A percentile compares a stretch with the other conserved stretches of the same genome.
phyloP scores from a whole-genome alignment of 805 yeast genomes.

The Gaillardinia entomophila region DNA sequence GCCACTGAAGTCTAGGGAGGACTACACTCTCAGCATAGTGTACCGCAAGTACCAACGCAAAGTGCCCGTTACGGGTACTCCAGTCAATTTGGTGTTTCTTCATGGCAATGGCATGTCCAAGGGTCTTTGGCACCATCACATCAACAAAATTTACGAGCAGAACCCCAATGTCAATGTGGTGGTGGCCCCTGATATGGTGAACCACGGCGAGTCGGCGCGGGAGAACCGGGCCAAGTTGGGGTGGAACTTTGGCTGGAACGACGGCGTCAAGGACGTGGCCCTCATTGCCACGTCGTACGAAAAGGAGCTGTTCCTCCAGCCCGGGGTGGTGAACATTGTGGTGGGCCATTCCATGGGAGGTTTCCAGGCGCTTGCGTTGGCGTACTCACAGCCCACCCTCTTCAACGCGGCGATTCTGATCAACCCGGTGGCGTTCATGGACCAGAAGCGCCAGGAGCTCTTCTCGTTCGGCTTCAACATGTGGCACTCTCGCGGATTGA shows the following conservation, averaged over 20 bases:
- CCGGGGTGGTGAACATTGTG: constrained; percentile 3
- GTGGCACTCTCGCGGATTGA: background rate
- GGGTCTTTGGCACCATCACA: constrained; percentile 10
- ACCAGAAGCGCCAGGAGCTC: background rate
- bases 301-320: constrained; percentile 1
- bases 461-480: background rate
- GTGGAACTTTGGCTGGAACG: constrained; percentile 5
- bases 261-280: constrained; percentile 6
- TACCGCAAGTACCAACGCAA: constrained; percentile 2
- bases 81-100: constrained; percentile 7
- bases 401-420: constrained; percentile 6
- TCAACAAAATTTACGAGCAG: constrained; percentile 4
- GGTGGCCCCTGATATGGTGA: constrained; percentile 8
- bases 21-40: constrained; percentile 1
- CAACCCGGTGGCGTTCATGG: constrained; percentile 7
- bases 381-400: constrained; percentile 3
- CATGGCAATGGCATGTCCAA: constrained; percentile 14
- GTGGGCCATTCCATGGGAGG: constrained; percentile 14
- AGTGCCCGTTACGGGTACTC: background rate
- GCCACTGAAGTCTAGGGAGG: constrained; percentile 1
- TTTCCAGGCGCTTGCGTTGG: constrained; percentile 1
- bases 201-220: constrained; percentile 8
- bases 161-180: constrained; percentile 4
- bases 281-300: constrained; percentile 3
- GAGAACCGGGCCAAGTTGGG: constrained; percentile 6